Evolutionary conservation across 1,139 yeast genomes (phyloP).

Genomic region (Spencermartinsiella ligniputridi): DNA sequence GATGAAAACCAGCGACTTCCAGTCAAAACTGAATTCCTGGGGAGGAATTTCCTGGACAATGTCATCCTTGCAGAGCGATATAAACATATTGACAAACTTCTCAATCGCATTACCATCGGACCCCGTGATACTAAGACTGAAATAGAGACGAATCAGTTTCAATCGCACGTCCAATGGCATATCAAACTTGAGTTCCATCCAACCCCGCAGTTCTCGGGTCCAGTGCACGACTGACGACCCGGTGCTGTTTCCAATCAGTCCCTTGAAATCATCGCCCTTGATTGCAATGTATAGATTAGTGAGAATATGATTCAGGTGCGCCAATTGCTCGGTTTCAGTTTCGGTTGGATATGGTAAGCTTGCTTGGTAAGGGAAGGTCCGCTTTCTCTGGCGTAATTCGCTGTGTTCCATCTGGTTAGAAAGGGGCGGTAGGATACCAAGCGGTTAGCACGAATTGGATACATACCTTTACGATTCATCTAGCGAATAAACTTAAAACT

Average conservation of each 20-base stretch:
- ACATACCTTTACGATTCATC: not conserved
- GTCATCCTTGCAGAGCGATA: constrained; percentile 40
- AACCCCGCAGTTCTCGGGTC: constrained; percentile 81
- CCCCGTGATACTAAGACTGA: constrained; percentile 65
- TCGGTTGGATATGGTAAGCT: constrained; percentile 77
- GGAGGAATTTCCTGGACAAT: constrained; percentile 23
- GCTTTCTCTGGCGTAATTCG: constrained; percentile 20
- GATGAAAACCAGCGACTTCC: constrained; percentile 22
- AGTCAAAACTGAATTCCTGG: constrained; percentile 24
- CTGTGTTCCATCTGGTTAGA: too few relatives aligned
- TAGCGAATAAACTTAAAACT: too few relatives aligned
- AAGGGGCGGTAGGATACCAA: too few relatives aligned
- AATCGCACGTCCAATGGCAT: constrained; percentile 67
- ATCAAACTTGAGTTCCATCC: constrained; percentile 77
- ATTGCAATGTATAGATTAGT: constrained; percentile 77
- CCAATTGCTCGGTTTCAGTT: constrained; percentile 61
- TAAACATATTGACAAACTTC: constrained; percentile 63
- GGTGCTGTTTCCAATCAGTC: constrained; percentile 64
- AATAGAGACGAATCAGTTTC: constrained; percentile 65
- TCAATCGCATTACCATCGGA: constrained; percentile 66
- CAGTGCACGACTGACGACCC: constrained; percentile 75
- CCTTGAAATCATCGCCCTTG: constrained; percentile 70
- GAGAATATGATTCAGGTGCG: constrained; percentile 72
- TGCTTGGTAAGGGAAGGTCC: constrained; percentile 57
- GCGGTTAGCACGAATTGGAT: too few relatives aligned